phyloP scores from a whole-genome alignment of 805 yeast species.

The Dipodascus geniculatus region DNA sequence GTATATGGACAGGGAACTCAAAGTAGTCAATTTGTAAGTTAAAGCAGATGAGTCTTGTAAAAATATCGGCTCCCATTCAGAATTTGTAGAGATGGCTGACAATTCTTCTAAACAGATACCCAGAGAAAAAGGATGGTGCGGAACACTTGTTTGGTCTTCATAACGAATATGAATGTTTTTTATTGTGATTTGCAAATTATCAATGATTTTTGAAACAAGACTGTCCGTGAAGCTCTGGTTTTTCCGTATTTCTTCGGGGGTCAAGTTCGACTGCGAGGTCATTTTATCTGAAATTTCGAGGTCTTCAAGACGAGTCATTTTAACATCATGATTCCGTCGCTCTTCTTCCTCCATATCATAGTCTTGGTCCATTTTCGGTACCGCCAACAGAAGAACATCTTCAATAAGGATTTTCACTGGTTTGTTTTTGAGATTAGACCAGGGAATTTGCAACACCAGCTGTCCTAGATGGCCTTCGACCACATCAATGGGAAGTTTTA shows the following conservation, averaged over 20 bases:
- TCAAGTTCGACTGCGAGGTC: slow-evolving; percentile 3
- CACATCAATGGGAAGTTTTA: slow-evolving; percentile 79
- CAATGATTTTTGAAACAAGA: slow-evolving; percentile 78
- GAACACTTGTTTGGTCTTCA: slow-evolving; percentile 58
- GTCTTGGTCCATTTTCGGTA: slow-evolving; percentile 53
- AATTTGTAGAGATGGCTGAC: slow-evolving; percentile 85
- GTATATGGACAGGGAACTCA: slow-evolving; percentile 66
- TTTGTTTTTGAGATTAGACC: slow-evolving; percentile 87
- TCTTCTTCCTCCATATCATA: slow-evolving; percentile 51
- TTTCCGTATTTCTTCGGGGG: slow-evolving; percentile 29
- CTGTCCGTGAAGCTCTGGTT: slow-evolving; percentile 82
- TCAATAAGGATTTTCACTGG: slow-evolving; percentile 85
- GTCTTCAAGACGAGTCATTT: slow-evolving; percentile 54
- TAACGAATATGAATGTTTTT: slow-evolving; percentile 85
- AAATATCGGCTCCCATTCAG: slow-evolving; percentile 74
- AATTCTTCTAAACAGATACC: slow-evolving; percentile 79
- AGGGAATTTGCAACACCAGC: slow-evolving; percentile 83
- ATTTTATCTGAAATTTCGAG: slow-evolving; percentile 31
- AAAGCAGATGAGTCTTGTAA: slow-evolving; percentile 55
- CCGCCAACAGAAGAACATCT: slow-evolving; percentile 73
- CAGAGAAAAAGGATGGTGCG: slow-evolving; percentile 66
- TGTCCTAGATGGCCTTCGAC: slow-evolving; percentile 84
- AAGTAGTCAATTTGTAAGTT: slow-evolving; percentile 65
- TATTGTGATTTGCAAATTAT: slow-evolving; percentile 83
- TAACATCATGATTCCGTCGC: slow-evolving; percentile 51